Base-by-base conservation (phyloP, 176 grass and related monocot genomes). In the Triticum aestivum region DNA sequence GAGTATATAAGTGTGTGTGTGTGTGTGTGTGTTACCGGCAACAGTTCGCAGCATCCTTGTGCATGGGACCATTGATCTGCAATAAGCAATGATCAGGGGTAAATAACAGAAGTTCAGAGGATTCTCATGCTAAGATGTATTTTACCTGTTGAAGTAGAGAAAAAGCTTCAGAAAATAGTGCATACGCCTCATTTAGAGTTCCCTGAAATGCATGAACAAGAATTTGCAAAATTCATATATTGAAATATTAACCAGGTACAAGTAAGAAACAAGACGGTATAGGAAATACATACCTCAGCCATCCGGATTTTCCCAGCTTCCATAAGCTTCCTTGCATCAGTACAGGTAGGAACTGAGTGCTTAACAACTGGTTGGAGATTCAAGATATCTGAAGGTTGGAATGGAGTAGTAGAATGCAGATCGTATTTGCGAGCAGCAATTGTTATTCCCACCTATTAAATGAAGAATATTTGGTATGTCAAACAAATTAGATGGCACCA, bases 11-110 rank as follows among this genome's bases (percentile, higher is more conserved):
- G 69, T 68, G 89, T 81, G 66, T 73, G 90, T 74, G 59, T 21
- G 59, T 21, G 68, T 73, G 89, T 81, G 66, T 30, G 18, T 11
- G 45, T 87, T 94, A 99, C 97, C 97, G 79, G 79, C 97, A 96
- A 87, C 97, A 99, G 73, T 91, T 99, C 62, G 97, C 94, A 49
- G 95, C 94, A 89, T 99, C 97, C 80, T 83, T 94, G 87, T 99
- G 97, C 92, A 99, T 94, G 79, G 97, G 97, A 42, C 97, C 97
- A 67, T 94, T 99, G 74, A 96, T 91, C 97, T 99, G 88, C 79
- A 83, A 84, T 81, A 85, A 85, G 76, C 33, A 86, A 84, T 58
- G 69, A 76, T 89, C 30, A 87, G 10, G 78, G 21, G 61, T 77
- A 75, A 83, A 73, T 78, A 37, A 32, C 51, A 75, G 77, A 61